Base-by-base conservation (phyloP, 441 rosid genomes). In the Pelargonium fulgidum region DNA sequence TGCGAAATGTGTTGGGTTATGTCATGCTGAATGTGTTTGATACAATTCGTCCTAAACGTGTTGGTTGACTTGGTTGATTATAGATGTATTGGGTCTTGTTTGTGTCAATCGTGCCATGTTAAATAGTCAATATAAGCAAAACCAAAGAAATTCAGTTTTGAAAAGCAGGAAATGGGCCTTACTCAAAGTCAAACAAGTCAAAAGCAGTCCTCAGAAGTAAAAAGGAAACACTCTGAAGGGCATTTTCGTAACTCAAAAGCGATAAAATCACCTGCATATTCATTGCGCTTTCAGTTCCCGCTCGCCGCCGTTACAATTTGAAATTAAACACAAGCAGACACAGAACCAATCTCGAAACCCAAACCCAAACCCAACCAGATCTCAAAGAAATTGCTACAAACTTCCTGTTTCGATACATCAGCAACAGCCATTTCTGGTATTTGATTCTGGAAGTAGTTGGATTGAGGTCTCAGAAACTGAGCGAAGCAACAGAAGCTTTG, bases 221-320 rank as follows among this genome's bases (percentile, higher is more conserved):
- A 39, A 39, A 39, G 7, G 0, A 1, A 39, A 39, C 5, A 7
- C 42, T 39, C 10, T 0, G 42, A 59, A 59, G 63, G 63, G 63
- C 12, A 59, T 10, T 59, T 8, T 10, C 63, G 63, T 59, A 19
- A 59, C 13, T 59, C 63, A 0, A 58, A 0, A 3, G 3, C 6
- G n/a, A 22, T 59, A 59, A 58, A 59, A 59, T 2, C 29, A 19
- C 1, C 62, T 19, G 62, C 17, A 36, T 36, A 36, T 36, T 36
- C 41, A 36, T 39, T 39, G 10, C 42, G 42, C 42, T 39, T 59
- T 59, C 29, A 26, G 33, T 59, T 59, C 63, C 63, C 63, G 63
- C 63, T 59, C 63, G 63, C 63, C 63, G 63, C 24, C 42, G 42
- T 59, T 59, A 59, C 63, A 7, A 19, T 59, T 59, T 59, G 63